Base-by-base conservation (phyloP, 1,284 basidiomycete species). In the Coniferiporia sulphurascens region DNA sequence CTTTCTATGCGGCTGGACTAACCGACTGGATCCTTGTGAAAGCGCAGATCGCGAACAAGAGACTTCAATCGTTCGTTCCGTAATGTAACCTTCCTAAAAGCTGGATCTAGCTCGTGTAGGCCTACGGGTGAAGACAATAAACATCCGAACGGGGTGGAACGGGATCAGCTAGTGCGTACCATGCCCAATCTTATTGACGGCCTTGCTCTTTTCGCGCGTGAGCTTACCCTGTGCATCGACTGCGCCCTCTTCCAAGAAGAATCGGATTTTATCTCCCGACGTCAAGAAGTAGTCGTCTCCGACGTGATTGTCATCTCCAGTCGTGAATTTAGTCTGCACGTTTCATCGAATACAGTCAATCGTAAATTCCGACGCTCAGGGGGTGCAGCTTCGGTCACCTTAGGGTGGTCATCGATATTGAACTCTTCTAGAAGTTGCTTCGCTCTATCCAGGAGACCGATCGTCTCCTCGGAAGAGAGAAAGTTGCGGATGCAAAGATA, bases 241-340 rank as follows among this genome's bases (percentile, higher is more conserved):
- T 0, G 92, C 92, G 57, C 87, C 91, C 66, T 89, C 85, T 68
- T 96, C 94, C 44, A 95, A 76, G 70, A 96, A 96, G 72, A 86
- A 95, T 1, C 89, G 83, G 73, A 95, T 91, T 79, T 97, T 96
- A 72, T 98, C 93, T 1, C 93, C 93, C 1, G 91, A 94, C 12
- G 78, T 82, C 57, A 98, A 76, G 69, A 99, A 99, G 72, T 98
- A 98, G 27, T 92, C 85, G 69, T 98, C 94, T 0, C 94, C 93
- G 43, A 93, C 80, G 66, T 94, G 91, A 56, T 86, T 80, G 62
- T 87, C 85, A 13, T 83, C 82, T 9, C 81, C 81, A 0, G 94
- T 95, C 22, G 86, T 89, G 74, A 99, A 98, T 65, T 86, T 90
- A 5, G 94, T 98, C 87, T 94, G 59, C n/a, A 45, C 10, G 48